Evolutionary conservation across 345 rosid species (phyloP).

Genomic region (Gossypioides kirkii): DNA sequence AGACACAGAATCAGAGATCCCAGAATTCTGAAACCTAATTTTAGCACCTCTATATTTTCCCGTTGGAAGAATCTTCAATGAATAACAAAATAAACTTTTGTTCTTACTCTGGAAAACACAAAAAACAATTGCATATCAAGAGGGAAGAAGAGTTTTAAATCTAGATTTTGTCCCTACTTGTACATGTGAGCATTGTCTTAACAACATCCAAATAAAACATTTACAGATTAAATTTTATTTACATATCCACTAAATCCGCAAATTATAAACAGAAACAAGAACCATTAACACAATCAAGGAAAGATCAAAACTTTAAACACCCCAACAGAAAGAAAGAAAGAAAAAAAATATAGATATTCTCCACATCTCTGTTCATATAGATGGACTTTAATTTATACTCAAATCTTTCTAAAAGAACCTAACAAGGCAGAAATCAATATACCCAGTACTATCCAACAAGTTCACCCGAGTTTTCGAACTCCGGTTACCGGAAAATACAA

Average conservation of each 20-base stretch:
- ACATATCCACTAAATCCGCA: not conserved
- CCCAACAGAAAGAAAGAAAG: not conserved
- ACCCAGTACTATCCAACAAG: not conserved
- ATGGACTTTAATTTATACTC: slow-evolving; percentile 2
- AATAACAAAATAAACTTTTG: not conserved
- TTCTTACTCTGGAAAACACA: not conserved
- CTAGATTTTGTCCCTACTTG: not conserved
- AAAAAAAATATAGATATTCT: not conserved
- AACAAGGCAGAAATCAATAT: not conserved
- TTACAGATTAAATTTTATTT: not conserved
- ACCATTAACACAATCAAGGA: not conserved
- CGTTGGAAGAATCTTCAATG: not conserved
- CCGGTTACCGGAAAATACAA: slow-evolving; percentile 5
- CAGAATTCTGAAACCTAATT: not conserved
- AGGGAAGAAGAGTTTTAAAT: not conserved
- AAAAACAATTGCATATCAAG: not conserved
- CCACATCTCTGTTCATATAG: slow-evolving; percentile 26
- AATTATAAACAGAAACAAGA: not conserved
- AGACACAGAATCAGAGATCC: not conserved
- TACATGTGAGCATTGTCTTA: not conserved
- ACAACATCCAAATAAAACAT: not conserved
- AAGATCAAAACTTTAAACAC: not conserved
- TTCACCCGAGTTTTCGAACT: slow-evolving; percentile 21
- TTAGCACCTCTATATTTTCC: not conserved
- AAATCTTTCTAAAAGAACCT: not conserved